Conservation (phyloP, 768 basidiomycete species). For the Rhizopogon vinicolor region DNA sequence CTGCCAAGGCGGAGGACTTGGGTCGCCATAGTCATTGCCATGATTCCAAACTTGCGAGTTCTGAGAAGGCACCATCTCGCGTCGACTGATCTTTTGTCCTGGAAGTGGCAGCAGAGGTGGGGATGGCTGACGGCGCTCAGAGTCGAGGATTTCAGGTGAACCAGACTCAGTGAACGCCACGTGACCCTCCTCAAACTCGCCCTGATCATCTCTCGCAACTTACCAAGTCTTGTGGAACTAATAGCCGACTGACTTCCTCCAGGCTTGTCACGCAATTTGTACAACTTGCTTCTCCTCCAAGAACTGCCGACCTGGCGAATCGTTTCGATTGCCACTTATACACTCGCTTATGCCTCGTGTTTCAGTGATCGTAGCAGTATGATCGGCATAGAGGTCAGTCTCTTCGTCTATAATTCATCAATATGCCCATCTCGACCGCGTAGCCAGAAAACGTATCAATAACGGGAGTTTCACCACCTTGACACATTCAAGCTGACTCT, state of each 20-base stretch:
- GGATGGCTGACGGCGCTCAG: constrained; percentile 39
- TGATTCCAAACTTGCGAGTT: constrained; percentile 35
- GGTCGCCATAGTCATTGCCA: constrained; percentile 38
- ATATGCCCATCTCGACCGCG: too few species aligned
- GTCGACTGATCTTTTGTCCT: constrained; percentile 27
- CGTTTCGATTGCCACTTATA: constrained; percentile 46
- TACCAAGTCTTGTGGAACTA: constrained; percentile 82
- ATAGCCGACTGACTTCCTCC: constrained; percentile 62
- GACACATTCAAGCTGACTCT: too few species aligned
- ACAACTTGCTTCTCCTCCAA: constrained; percentile 82
- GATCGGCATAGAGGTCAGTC: too few species aligned
- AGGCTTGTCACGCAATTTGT: constrained; percentile 67
- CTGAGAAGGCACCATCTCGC: constrained; percentile 45
- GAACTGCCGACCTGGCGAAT: constrained; percentile 74
- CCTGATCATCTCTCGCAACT: constrained; percentile 58
- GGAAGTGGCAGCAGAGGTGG: constrained; percentile 40
- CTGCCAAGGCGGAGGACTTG: constrained; percentile 72
- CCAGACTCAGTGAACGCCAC: constrained; percentile 56
- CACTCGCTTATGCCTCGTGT: constrained; percentile 34
- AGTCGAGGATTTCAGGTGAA: constrained; percentile 70
- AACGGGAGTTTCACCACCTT: too few species aligned
- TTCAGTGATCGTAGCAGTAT: too few species aligned
- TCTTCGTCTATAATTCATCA: too few species aligned
- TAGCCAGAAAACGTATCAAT: too few species aligned
- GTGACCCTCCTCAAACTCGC: constrained; percentile 47